These are phyloP conservation scores for Trichoderma sp. DNA, from an alignment of 2,329 filamentous ascomycete genomes.

Conservation along the genomic window DNA sequence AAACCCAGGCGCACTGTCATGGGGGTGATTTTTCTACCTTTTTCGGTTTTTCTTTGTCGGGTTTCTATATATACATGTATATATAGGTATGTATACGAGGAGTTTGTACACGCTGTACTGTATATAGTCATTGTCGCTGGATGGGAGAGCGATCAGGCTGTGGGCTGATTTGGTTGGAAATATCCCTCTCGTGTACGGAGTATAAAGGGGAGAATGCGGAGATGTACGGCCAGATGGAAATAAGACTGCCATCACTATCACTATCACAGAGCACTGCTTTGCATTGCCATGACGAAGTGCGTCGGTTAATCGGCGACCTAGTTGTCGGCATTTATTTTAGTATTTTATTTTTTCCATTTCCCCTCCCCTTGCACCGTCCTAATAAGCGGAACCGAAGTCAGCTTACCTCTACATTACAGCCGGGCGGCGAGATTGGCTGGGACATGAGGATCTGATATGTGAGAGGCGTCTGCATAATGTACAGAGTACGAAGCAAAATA, in stretches of 20 bases:
- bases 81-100: neutral
- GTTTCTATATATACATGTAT: conserved; percentile 8
- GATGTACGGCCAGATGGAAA: neutral
- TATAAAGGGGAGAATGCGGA: neutral
- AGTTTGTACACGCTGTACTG: conserved; percentile 2
- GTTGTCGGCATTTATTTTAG: neutral
- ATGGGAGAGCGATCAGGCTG: neutral
- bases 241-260: neutral
- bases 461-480: neutral
- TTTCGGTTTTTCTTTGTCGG: neutral
- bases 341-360: neutral
- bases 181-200: neutral
- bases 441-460: neutral
- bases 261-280: neutral
- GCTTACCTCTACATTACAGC: conserved; percentile 9
- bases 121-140: neutral
- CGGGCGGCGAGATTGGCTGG: neutral
- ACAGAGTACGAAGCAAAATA: neutral
- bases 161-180: neutral
- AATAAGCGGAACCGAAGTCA: conserved; percentile 10
- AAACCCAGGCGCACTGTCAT: neutral
- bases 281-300: neutral
- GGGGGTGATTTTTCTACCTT: neutral
- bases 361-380: neutral
- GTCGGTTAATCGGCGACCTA: neutral